Evolutionary conservation across 2,329 filamentous ascomycete species (phyloP), one percentile per base, ranked within the genome.

Genomic region (Aspergillus sp.): DNA sequence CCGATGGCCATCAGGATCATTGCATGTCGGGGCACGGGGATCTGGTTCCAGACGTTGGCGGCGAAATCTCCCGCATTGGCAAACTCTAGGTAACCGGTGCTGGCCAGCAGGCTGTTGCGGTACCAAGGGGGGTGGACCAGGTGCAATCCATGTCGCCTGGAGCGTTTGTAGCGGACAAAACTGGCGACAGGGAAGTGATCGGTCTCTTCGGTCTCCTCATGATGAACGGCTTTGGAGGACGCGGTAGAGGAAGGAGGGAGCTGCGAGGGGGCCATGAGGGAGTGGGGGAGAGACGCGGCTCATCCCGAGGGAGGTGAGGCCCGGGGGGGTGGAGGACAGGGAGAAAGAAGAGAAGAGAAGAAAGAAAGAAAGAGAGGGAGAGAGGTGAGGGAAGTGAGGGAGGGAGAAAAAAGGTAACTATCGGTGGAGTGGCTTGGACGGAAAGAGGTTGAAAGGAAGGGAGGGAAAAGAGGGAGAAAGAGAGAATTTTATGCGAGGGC

Each of bases 61-160:
- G 83, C 82, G 56, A 85, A 85, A 63, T 86, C 84, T 2, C 79
- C 78, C 0, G 82, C 82, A 65, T 86, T 86, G 55, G 81, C 81
- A 2, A 85, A 74, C 60, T 86, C 84, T 18, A 86, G 78, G 52
- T 81, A 81, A 0, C 82, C 84, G 1, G 84, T 75, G 12, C 74
- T 69, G 0, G 68, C 65, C 9, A 79, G 70, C 3, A 80, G 69
- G 55, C 66, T 72, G 54, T 75, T 75, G 22, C 65, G 65, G 47
- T 72, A 71, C 61, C 74, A 71, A 64, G 76, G 58, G 20, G 70
- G 70, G 51, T 64, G 63, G 9, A 65, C 46, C 3, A 71, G 62
- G 10, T 39, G 60, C 9, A 51, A 24, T 5, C 11, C n/a, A 16
- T 22, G 16, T 55, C 65, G 55, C 16, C 54, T 46, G 50, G 22